Evolutionary conservation across 306 rosid genomes (phyloP).

Genomic region (Aeschynomene evenia): DNA sequence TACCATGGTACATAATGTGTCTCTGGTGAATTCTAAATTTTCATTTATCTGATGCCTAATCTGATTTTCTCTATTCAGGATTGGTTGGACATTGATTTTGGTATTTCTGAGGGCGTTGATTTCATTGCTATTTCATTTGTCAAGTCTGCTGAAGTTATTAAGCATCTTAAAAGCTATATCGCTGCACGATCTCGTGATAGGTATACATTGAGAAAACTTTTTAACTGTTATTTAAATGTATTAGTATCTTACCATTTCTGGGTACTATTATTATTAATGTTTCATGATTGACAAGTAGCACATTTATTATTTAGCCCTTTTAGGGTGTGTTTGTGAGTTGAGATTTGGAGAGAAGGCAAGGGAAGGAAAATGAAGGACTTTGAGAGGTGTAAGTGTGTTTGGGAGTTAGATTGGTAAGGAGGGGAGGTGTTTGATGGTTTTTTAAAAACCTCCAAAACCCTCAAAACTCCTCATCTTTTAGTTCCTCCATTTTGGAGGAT

Average conservation of each 20-base stretch:
- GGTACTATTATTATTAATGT: neutral
- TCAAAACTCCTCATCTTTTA: too few species aligned
- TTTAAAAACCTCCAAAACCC: too few species aligned
- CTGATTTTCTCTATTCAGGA: slow-evolving; percentile 53
- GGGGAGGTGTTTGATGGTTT: too few species aligned
- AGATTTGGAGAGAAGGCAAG: too few species aligned
- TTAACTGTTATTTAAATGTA: neutral
- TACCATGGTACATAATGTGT: slow-evolving; percentile 13
- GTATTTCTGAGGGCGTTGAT: slow-evolving; percentile 94
- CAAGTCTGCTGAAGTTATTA: slow-evolving; percentile 98
- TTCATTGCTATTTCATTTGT: slow-evolving; percentile 96
- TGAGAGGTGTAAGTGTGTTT: too few species aligned
- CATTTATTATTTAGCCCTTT: neutral
- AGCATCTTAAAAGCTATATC: slow-evolving; percentile 93
- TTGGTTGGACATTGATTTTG: slow-evolving; percentile 99
- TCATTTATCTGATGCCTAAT: slow-evolving; percentile 35
- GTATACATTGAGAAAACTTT: slow-evolving; percentile 39
- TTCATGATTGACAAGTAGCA: neutral
- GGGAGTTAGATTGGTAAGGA: too few species aligned
- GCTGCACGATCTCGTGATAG: slow-evolving; percentile 88
- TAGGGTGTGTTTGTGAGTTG: too few species aligned
- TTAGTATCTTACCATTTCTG: neutral
- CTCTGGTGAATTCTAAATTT: slow-evolving; percentile 1
- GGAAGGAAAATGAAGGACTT: too few species aligned
- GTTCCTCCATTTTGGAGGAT: too few species aligned